Base-by-base conservation (phyloP, 768 basidiomycete species). In the Mycena haematopus region DNA sequence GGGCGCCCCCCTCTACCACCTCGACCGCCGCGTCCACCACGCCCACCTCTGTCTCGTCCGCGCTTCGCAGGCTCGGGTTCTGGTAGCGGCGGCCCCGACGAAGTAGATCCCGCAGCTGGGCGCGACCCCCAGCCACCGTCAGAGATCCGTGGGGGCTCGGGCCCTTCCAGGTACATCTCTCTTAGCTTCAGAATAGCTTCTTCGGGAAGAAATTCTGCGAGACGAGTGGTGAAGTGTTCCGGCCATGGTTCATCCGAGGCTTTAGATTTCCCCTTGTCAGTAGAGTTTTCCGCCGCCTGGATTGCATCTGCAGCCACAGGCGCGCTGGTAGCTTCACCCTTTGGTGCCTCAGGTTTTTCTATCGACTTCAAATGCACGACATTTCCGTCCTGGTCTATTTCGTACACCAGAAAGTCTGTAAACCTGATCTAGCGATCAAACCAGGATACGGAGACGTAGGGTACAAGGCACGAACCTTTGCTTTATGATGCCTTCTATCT, bases 381-480 rank as follows among this genome's bases (percentile, higher is more conserved):
- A 65, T 91, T 86, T 46, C 89, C 84, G 66, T 93, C 88, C 62
- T 87, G 83, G 70, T 92, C 88, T 33, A 99, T 89, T 77, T 99
- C 97, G 70, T 84, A 91, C 21, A 99, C 97, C 69, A 99, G 70
- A 73, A 99, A 99, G 76, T 99, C 97, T 42, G 96, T 96, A 74
- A 99, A 99, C 70, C 96, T 97, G 71, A 27, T 54, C 50, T 46
- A 58, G 22, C 44, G 25, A 53, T 35, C 53, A 38, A 25, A 36
- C n/a, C 10, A 21, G 29, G 52, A 36, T 36, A 36, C 36, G 11
- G 38, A 42, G 21, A 29, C 56, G 35, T 45, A 42, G 22, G 1
- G 25, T 38, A 10, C 56, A 49, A 38, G 40, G n/a, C 51, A 71
- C 84, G 64, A 60, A 95, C 96, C 96, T 83, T 78, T 99, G 96